Evolutionary conservation across 805 yeast genomes (phyloP), one percentile per base, ranked within the genome.

Genomic region (Candida silvatica): DNA sequence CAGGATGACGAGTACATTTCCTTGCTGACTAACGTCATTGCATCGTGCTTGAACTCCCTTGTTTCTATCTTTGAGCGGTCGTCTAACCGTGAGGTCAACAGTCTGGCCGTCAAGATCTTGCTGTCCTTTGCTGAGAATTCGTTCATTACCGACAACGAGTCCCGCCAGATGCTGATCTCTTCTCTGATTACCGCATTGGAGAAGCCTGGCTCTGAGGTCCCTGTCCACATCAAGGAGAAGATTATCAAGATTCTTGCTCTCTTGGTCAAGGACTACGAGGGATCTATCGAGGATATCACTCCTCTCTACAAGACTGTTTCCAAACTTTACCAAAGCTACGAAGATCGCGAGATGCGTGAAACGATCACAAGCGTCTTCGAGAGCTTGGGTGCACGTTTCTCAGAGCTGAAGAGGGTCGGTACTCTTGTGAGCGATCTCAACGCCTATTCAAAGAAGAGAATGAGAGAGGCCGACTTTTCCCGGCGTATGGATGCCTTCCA

Each of bases 381-480:
- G 2, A 69, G 72, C 16, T 64, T 90, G 34, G 85, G 87, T 15
- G 51, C 48, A 2, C 69, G 68, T 35, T 71, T 72, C 37, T 46
- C 50, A 1, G 65, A 62, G 2, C 61, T 70, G 19, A 46, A 58
- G 14, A 51, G 58, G 5, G 73, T 79, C 19, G 71, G 80, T 2
- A 39, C 37, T 9, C 53, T 86, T n/a, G 51, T 85, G 11, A 58
- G 58, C 2, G 86, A 76, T 26, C 60, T 90, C 40, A 88, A 92
- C 51, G 64, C 95, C 0, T 83, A 65, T 47, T 74, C 87, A 0
- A 50, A 52, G 2, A 71, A 59, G 24, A 67, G 84, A 35, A 59
- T 86, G 37, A 77, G 75, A 22, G 87, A 81, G 43, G 77, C 81
- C 29, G 95, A 92, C 57, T 90, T 79, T 54, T 90, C 77, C 39